These are phyloP conservation scores for Rhododendron kiyosumense DNA, from an alignment of 148 eudicot genomes.

Conservation along the genomic window DNA sequence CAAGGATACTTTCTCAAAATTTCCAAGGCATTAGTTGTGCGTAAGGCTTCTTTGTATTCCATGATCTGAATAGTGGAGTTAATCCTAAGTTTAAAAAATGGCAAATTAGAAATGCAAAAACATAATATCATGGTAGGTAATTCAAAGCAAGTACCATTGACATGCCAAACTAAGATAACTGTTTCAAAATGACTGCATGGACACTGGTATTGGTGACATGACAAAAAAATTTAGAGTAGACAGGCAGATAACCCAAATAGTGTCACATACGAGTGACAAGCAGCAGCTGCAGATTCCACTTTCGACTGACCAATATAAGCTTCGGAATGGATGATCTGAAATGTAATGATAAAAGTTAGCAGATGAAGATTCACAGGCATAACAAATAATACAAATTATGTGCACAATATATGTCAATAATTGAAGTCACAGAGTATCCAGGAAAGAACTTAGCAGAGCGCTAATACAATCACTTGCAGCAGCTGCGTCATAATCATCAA, in stretches of 20 bases:
- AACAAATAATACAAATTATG: conserved; percentile 1
- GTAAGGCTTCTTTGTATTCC: conserved; percentile 82
- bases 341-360: background rate
- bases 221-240: background rate
- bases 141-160: background rate
- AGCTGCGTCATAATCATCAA: background rate
- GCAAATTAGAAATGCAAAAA: conserved; percentile 12
- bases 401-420: background rate
- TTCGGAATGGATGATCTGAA: conserved; percentile 85
- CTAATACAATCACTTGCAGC: background rate
- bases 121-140: background rate
- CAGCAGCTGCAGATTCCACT: conserved; percentile 94
- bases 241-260: conserved; percentile 1
- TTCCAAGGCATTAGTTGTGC: conserved; percentile 89
- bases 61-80: conserved; percentile 74
- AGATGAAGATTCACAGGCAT: background rate
- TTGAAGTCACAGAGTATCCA: background rate
- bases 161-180: conserved; percentile 5
- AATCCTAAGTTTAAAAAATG: conserved; percentile 40
- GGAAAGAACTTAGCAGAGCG: background rate
- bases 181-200: background rate
- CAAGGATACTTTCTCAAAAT: conserved; percentile 82
- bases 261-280: conserved; percentile 80
- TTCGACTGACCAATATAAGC: conserved; percentile 82
- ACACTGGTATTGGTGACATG: background rate